Conservation (phyloP, 257 asterid species). For the Rauvolfia tetraphylla region DNA sequence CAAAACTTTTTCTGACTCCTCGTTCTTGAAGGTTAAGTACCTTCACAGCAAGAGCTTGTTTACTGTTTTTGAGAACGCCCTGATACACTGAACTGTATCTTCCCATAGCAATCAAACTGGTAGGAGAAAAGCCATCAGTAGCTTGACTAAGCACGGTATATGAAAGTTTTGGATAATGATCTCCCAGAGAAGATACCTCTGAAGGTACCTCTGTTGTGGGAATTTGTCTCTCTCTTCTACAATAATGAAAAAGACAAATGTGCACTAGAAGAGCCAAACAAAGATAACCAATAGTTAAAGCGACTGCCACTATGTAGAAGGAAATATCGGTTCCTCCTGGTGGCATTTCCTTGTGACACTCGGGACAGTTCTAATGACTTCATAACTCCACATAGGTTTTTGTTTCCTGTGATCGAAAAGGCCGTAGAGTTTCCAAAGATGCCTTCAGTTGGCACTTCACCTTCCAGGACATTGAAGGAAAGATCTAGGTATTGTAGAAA, state of each 20-base stretch:
- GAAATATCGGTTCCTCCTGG: background rate
- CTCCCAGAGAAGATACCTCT: background rate
- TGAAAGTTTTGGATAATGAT: constrained; percentile 3
- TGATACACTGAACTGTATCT: constrained; percentile 20
- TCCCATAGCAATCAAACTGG: constrained; percentile 19
- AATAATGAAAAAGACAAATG: background rate
- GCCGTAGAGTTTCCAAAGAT: background rate
- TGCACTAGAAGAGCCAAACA: background rate
- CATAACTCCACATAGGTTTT: constrained; percentile 9
- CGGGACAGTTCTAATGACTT: background rate
- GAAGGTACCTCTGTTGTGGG: background rate
- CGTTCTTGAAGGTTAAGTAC: constrained; percentile 20
- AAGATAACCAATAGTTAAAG: background rate
- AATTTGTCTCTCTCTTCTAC: background rate
- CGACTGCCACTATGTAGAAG: background rate
- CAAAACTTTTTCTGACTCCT: constrained; percentile 24
- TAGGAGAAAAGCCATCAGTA: constrained; percentile 7
- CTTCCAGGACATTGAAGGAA: constrained; percentile 7
- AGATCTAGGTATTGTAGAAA: background rate
- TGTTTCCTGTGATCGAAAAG: constrained; percentile 4
- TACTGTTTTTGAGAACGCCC: constrained; percentile 19
- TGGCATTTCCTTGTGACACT: background rate
- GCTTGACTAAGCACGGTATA: background rate
- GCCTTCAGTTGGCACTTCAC: constrained; percentile 5
- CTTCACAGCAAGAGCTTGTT: constrained; percentile 20